A percentile compares a stretch with the other conserved stretches of the same genome.
Evolutionary conservation across 2,329 filamentous ascomycete species (phyloP).

Genomic region (Mariannaea sp.): DNA sequence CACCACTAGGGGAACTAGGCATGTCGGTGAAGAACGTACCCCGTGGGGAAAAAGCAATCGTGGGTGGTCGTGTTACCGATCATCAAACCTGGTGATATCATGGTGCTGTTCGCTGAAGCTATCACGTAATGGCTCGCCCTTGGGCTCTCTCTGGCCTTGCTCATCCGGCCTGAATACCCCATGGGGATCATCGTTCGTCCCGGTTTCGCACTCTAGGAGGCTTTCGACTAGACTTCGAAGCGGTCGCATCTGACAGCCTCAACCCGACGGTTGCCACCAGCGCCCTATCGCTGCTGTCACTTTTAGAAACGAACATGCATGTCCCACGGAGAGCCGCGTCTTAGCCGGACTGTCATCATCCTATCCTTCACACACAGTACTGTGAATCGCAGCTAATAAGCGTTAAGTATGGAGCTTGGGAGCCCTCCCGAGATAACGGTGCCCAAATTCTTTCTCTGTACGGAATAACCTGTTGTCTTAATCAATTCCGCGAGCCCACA

Average conservation of each 20-base stretch:
- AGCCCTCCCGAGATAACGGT: slow-evolving; percentile 16
- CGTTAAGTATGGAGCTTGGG: too few species aligned
- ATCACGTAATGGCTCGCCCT: slow-evolving; percentile 20
- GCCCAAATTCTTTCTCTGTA: background rate
- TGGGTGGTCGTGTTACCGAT: slow-evolving; percentile 1
- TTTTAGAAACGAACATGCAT: too few species aligned
- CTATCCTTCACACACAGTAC: too few species aligned
- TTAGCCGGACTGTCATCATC: too few species aligned
- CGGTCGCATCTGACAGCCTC: too few species aligned
- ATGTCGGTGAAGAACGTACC: slow-evolving; percentile 11
- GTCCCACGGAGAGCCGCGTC: too few species aligned
- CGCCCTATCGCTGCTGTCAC: background rate
- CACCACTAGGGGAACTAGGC: too few species aligned
- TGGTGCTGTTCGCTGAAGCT: slow-evolving; percentile 4
- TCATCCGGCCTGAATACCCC: slow-evolving; percentile 16
- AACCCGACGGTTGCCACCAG: too few species aligned
- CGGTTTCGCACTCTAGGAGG: background rate
- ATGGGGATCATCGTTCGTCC: slow-evolving; percentile 9
- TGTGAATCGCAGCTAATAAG: too few species aligned
- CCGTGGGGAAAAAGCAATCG: slow-evolving; percentile 16
- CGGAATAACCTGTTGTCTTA: slow-evolving; percentile 15
- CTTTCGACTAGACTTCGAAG: too few species aligned
- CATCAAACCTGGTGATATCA: slow-evolving; percentile 8
- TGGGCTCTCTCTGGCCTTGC: slow-evolving; percentile 1
- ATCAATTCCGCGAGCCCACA: slow-evolving; percentile 11